Conservation (phyloP, 331 rosid genomes). For the Prunus yedoensis region DNA sequence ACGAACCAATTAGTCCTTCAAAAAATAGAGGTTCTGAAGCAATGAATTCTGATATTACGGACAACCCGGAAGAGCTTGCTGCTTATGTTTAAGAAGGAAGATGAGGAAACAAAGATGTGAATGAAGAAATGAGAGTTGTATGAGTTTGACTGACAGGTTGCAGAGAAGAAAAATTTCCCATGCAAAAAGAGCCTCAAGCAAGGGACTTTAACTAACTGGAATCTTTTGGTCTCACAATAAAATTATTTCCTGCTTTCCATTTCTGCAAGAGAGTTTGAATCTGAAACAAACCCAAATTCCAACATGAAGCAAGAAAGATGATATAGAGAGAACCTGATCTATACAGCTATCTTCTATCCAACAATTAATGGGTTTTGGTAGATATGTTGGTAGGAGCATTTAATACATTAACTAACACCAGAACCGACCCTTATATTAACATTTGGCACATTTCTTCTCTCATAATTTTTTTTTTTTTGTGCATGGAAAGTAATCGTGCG, state of each 20-base stretch:
- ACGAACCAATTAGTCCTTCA: background rate
- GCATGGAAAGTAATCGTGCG: background rate
- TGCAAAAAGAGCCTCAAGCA: slow-evolving; percentile 44
- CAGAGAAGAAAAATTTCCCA: slow-evolving; percentile 25
- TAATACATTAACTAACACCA: slow-evolving; percentile 37
- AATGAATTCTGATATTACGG: background rate
- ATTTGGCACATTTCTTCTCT: background rate
- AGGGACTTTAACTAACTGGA: background rate
- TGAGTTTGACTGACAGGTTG: slow-evolving; percentile 45
- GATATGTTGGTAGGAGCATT: slow-evolving; percentile 53
- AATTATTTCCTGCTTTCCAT: background rate
- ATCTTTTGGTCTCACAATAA: slow-evolving; percentile 22
- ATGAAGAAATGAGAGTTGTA: slow-evolving; percentile 41
- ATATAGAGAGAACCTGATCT: background rate
- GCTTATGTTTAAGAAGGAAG: background rate
- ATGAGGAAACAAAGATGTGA: slow-evolving; percentile 40
- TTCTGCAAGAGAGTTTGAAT: slow-evolving; percentile 15
- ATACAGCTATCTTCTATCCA: background rate
- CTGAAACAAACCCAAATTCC: slow-evolving; percentile 18
- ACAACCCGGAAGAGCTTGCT: background rate
- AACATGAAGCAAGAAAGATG: slow-evolving; percentile 17
- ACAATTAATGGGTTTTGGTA: slow-evolving; percentile 51
- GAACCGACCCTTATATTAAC: slow-evolving; percentile 33
- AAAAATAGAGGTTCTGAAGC: background rate
- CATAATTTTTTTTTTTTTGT: too few relatives aligned